Evolutionary conservation across 768 basidiomycete species (phyloP).

Genomic region (Termitomyces sp.): DNA sequence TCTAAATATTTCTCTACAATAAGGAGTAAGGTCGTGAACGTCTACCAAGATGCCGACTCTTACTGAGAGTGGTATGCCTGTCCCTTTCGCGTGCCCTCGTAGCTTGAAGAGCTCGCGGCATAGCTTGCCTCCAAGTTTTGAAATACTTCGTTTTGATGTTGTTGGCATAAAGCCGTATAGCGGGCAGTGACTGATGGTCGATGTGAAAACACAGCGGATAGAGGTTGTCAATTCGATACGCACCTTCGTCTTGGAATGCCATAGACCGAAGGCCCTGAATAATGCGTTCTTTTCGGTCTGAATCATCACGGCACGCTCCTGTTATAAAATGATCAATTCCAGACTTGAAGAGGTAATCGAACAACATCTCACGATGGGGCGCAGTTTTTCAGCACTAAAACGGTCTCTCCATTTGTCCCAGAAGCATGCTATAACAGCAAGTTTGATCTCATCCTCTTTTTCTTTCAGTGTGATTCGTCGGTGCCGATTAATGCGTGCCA

Average conservation of each 20-base stretch:
- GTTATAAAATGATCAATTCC: conserved; percentile 9
- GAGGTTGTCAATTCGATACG: conserved; percentile 14
- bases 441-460: conserved; percentile 62
- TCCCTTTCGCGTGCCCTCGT: conserved; percentile 67
- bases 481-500: conserved; percentile 59
- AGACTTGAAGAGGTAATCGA: neutral
- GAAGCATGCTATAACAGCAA: conserved; percentile 45
- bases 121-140: conserved; percentile 62
- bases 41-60: conserved; percentile 25
- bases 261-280: conserved; percentile 67
- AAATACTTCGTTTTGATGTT: conserved; percentile 61
- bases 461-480: conserved; percentile 57
- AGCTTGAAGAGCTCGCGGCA: conserved; percentile 68
- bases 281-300: conserved; percentile 60
- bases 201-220: neutral
- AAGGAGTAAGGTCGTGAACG: conserved; percentile 14
- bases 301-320: conserved; percentile 62
- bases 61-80: conserved; percentile 55
- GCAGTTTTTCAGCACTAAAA: conserved; percentile 62
- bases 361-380: conserved; percentile 53
- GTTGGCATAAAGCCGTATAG: conserved; percentile 70
- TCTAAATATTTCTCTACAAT: conserved; percentile 50
- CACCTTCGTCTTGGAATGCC: conserved; percentile 76
- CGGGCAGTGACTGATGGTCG: conserved; percentile 63
- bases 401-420: conserved; percentile 85